Conservation (phyloP, 345 rosid species). For the Murraya paniculata region DNA sequence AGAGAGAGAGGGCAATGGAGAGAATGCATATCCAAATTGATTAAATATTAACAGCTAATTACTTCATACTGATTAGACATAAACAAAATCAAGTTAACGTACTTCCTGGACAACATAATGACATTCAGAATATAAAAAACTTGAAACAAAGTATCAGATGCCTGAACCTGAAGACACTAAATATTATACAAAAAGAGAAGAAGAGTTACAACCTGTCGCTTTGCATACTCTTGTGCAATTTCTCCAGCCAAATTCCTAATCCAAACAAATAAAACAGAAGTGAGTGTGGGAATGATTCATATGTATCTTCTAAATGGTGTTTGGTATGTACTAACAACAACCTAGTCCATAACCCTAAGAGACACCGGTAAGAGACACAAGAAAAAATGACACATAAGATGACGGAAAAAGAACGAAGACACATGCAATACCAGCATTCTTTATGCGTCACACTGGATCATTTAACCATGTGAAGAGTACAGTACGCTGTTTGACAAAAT, state of each 20-base stretch:
- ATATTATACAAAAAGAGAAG: not conserved
- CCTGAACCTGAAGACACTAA: not conserved
- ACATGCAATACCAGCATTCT: not conserved
- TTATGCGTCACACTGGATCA: too few relatives aligned
- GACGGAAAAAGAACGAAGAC: not conserved
- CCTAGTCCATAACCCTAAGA: not conserved
- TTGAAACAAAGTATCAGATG: not conserved
- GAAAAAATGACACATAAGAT: not conserved
- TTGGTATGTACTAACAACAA: not conserved
- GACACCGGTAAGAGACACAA: not conserved
- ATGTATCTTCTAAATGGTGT: not conserved
- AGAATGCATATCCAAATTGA: not conserved
- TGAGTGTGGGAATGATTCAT: not conserved
- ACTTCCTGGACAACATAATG: not conserved
- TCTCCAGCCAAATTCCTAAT: slow-evolving; percentile 90
- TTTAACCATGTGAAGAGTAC: not conserved
- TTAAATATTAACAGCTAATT: not conserved
- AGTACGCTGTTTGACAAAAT: not conserved
- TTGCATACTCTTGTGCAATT: slow-evolving; percentile 69
- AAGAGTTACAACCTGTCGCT: slow-evolving; percentile 58
- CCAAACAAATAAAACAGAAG: slow-evolving; percentile 7
- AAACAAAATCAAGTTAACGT: not conserved
- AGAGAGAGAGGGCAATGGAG: not conserved
- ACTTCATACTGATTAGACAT: not conserved
- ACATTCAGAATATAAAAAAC: not conserved